These are phyloP conservation scores for Cicer arietinum DNA, from an alignment of 306 rosid species.

Conservation along the genomic window DNA sequence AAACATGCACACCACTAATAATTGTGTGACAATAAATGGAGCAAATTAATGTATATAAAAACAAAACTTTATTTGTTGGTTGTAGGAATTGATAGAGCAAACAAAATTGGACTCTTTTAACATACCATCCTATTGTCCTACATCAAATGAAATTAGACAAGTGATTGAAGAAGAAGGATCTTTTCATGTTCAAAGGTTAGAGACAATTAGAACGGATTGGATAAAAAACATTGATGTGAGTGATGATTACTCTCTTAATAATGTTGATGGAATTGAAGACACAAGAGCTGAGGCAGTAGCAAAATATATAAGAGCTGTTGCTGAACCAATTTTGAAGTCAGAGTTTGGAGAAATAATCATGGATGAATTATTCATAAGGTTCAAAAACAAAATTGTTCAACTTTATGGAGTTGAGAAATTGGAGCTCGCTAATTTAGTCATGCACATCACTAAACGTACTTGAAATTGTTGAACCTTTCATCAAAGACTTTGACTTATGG, in stretches of 20 bases:
- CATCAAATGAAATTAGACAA: constrained; percentile 39
- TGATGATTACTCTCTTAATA: neutral
- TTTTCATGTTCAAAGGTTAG: constrained; percentile 37
- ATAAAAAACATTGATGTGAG: constrained; percentile 1
- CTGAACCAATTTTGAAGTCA: constrained; percentile 50
- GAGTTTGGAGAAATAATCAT: constrained; percentile 54
- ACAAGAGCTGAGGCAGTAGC: constrained; percentile 32
- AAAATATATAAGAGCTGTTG: constrained; percentile 46
- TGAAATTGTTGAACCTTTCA: neutral
- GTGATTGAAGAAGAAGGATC: constrained; percentile 56
- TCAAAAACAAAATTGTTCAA: constrained; percentile 28
- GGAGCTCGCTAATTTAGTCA: constrained; percentile 33
- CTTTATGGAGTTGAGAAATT: constrained; percentile 34
- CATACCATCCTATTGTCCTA: constrained; percentile 49
- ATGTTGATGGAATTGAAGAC: neutral
- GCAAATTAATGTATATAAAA: no score
- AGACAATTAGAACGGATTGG: constrained; percentile 26
- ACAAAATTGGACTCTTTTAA: constrained; percentile 47
- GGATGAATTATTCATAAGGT: constrained; percentile 52
- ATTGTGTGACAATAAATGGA: no score
- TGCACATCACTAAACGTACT: constrained; percentile 32
- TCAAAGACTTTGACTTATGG: neutral
- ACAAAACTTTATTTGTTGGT: no score
- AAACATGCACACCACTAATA: no score
- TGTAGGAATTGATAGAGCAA: constrained; percentile 51